Evolutionary conservation across 75 land plant species (phyloP).

Genomic region (Cryptomeria japonica): DNA sequence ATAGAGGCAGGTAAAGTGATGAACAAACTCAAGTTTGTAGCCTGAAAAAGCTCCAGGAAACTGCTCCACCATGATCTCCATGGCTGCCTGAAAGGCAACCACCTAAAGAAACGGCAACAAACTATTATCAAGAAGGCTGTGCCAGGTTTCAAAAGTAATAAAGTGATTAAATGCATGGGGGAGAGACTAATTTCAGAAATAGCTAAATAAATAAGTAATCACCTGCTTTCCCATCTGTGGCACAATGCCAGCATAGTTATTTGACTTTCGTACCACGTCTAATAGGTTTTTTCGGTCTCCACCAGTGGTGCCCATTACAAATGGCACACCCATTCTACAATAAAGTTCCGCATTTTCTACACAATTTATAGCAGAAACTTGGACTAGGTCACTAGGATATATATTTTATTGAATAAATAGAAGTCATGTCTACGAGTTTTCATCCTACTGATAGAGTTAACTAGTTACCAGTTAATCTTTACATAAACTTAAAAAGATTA

Average conservation of each 20-base stretch:
- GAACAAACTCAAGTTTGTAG: slow-evolving; percentile 64
- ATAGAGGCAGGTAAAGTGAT: not conserved
- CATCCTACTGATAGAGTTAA: not conserved
- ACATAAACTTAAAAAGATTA: not conserved
- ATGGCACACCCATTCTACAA: slow-evolving; percentile 84
- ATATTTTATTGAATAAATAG: not conserved
- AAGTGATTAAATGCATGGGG: not conserved
- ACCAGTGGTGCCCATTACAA: slow-evolving; percentile 99
- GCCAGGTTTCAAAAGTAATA: not conserved
- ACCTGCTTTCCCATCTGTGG: slow-evolving; percentile 99
- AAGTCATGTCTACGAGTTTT: not conserved
- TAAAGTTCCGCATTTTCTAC: slow-evolving; percentile 96
- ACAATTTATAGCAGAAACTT: slow-evolving; percentile 1
- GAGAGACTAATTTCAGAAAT: not conserved
- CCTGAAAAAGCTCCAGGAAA: slow-evolving; percentile 98
- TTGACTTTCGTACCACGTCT: slow-evolving; percentile 67
- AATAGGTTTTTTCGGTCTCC: slow-evolving; percentile 75
- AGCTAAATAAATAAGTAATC: not conserved
- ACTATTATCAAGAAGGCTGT: not conserved
- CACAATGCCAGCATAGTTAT: slow-evolving; percentile 88
- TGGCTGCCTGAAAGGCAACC: slow-evolving; percentile 97
- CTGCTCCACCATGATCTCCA: slow-evolving; percentile 94
- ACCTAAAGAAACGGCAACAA: slow-evolving; percentile 57
- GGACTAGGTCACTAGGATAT: not conserved
- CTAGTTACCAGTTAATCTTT: not conserved